These are phyloP conservation scores for Paracoccidioides brasiliensis DNA, from an alignment of 2,329 filamentous ascomycete species.

Conservation along the genomic window DNA sequence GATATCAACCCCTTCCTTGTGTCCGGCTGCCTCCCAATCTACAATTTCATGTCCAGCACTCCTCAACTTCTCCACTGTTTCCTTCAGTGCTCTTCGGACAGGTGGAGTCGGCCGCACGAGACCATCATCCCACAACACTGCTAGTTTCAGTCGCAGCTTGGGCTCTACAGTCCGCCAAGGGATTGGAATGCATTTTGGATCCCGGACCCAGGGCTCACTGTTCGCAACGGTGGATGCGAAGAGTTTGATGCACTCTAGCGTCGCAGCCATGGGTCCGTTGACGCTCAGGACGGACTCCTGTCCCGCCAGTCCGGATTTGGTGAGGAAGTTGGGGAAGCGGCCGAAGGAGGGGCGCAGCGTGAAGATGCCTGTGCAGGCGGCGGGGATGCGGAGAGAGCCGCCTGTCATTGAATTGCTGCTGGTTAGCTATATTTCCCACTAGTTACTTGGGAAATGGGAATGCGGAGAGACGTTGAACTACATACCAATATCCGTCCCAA, in stretches of 20 bases:
- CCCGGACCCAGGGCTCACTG: constrained; percentile 23
- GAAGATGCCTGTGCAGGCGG: constrained; percentile 40
- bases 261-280: constrained; percentile 28
- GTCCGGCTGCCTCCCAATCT: constrained; percentile 35
- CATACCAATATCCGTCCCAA: constrained; percentile 31
- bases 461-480: background rate
- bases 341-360: constrained; percentile 43
- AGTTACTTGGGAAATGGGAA: too few species aligned
- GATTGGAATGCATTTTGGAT: constrained; percentile 27
- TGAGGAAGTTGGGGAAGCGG: constrained; percentile 43
- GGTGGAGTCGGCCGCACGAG: constrained; percentile 44
- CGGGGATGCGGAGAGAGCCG: constrained; percentile 29
- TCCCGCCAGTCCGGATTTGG: constrained; percentile 32
- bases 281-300: constrained; percentile 30
- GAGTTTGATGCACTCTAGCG: constrained; percentile 21
- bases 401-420: constrained; percentile 14
- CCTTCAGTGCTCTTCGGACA: constrained; percentile 24
- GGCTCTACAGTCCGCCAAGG: constrained; percentile 25
- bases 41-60: constrained; percentile 28
- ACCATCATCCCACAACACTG: constrained; percentile 26
- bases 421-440: background rate
- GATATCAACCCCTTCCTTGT: constrained; percentile 29
- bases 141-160: constrained; percentile 24
- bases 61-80: constrained; percentile 22
- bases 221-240: constrained; percentile 25